A percentile compares a stretch with the other conserved stretches of the same genome.
phyloP scores from a whole-genome alignment of 192 early-diverging fungal genomes.

The Mortierella alpina region DNA sequence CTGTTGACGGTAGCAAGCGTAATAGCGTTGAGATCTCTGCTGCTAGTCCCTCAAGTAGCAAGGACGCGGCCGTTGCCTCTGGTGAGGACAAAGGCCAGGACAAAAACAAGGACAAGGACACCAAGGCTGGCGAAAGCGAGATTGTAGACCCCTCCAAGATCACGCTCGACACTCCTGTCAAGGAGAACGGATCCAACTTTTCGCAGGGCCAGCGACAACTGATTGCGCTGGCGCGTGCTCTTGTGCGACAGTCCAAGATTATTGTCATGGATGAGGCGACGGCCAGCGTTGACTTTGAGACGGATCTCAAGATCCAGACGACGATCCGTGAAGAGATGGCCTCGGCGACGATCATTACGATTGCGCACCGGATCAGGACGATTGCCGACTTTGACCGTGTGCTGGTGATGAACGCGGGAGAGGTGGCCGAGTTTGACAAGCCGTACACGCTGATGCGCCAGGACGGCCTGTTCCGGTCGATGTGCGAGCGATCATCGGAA shows the following conservation, averaged over 20 bases:
- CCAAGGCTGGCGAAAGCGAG: slow-evolving; percentile 7
- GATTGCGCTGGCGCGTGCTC: slow-evolving; percentile 75
- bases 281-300: slow-evolving; percentile 87
- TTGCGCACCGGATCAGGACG: slow-evolving; percentile 89
- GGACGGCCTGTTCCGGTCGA: slow-evolving; percentile 72
- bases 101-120: not conserved
- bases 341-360: slow-evolving; percentile 80
- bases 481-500: slow-evolving; percentile 89
- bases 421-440: slow-evolving; percentile 84
- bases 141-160: slow-evolving; percentile 40
- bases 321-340: slow-evolving; percentile 84
- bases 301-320: slow-evolving; percentile 85
- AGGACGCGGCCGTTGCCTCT: not conserved
- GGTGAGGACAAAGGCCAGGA: not conserved
- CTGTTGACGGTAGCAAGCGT: not conserved
- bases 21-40: not conserved
- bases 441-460: slow-evolving; percentile 75
- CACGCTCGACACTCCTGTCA: slow-evolving; percentile 76
- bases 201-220: slow-evolving; percentile 81
- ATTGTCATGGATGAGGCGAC: slow-evolving; percentile 93
- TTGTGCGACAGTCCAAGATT: slow-evolving; percentile 70
- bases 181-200: slow-evolving; percentile 82
- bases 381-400: slow-evolving; percentile 80
- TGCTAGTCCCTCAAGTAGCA: not conserved
- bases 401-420: slow-evolving; percentile 77